Percentiles rank a stretch among this genome's conserved stretches.
These are phyloP conservation scores for Xylaria cubensis DNA, from an alignment of 495 filamentous ascomycete species.

Conservation along the genomic window DNA sequence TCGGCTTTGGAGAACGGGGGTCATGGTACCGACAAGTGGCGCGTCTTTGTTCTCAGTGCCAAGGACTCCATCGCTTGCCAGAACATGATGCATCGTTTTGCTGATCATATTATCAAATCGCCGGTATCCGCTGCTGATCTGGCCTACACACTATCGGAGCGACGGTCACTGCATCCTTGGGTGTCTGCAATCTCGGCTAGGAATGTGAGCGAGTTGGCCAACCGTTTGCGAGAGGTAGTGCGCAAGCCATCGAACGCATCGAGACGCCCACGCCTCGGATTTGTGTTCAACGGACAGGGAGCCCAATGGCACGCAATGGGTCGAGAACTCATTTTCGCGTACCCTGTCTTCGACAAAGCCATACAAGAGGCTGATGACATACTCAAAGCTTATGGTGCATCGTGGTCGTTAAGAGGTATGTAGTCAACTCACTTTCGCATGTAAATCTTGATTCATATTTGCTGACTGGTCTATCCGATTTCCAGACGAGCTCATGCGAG, in stretches of 20 bases:
- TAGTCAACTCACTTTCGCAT: constrained; percentile 7
- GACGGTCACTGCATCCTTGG: constrained; percentile 49
- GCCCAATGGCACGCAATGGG: constrained; percentile 59
- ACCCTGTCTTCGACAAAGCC: constrained; percentile 36
- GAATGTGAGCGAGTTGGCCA: constrained; percentile 35
- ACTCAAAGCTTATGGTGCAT: constrained; percentile 44
- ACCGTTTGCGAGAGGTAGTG: too few relatives aligned
- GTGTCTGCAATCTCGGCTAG: constrained; percentile 43
- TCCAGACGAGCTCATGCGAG: constrained; percentile 39
- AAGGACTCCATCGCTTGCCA: too few relatives aligned
- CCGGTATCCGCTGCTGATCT: constrained; percentile 17
- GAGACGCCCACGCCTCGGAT: constrained; percentile 36
- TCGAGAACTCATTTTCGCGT: constrained; percentile 45
- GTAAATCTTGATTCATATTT: too few relatives aligned
- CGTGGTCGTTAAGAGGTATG: constrained; percentile 22
- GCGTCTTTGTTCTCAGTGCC: too few relatives aligned
- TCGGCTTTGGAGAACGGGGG: too few relatives aligned
- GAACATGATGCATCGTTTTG: too few relatives aligned
- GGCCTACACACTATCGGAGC: constrained; percentile 51
- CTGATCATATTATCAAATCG: too few relatives aligned
- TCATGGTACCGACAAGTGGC: too few relatives aligned
- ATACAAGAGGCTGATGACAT: constrained; percentile 46
- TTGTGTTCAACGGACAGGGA: constrained; percentile 50
- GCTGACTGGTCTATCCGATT: too few relatives aligned
- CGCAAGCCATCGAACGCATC: too few relatives aligned